Conservation (phyloP, 2,329 filamentous ascomycete species). For the Ophiognomonia clavigignenti-juglandacearum region DNA sequence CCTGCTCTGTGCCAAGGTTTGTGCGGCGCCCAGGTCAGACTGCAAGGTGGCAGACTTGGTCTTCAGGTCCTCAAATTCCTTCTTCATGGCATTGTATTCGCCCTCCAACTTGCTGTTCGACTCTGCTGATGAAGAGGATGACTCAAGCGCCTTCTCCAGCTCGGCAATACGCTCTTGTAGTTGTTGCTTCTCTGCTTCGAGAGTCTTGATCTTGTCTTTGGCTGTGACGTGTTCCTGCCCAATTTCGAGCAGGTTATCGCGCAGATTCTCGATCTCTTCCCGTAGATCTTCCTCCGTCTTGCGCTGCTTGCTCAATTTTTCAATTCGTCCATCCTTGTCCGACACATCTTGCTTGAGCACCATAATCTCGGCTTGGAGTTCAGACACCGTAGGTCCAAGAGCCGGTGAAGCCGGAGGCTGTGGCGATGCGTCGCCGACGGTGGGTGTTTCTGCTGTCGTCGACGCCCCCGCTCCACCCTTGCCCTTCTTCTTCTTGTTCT, state of each 20-base stretch:
- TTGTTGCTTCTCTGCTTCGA: constrained; percentile 63
- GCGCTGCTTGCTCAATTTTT: constrained; percentile 63
- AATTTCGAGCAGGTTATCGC: constrained; percentile 72
- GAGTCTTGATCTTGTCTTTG: constrained; percentile 69
- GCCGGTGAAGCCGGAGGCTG: constrained; percentile 25
- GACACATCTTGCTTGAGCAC: constrained; percentile 48
- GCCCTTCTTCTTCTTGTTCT: constrained; percentile 84
- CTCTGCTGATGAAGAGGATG: constrained; percentile 27
- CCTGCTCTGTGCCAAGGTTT: constrained; percentile 78
- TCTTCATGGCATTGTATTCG: constrained; percentile 53
- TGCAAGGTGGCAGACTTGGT: constrained; percentile 65
- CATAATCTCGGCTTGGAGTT: constrained; percentile 43
- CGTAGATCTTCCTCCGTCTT: constrained; percentile 72
- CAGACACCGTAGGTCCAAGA: constrained; percentile 28
- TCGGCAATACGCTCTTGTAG: constrained; percentile 60
- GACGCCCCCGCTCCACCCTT: constrained; percentile 37
- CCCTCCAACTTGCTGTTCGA: constrained; percentile 51
- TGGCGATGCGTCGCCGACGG: constrained; percentile 32
- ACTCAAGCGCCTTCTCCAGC: constrained; percentile 65
- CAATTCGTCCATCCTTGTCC: constrained; percentile 70
- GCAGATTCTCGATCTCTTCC: constrained; percentile 81
- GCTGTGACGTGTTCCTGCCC: constrained; percentile 81
- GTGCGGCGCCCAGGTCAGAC: constrained; percentile 78
- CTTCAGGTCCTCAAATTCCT: constrained; percentile 64
- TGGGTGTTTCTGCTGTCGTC: constrained; percentile 33